Base-by-base conservation (phyloP, 345 rosid genomes). In the Geranium rotundifolium region DNA sequence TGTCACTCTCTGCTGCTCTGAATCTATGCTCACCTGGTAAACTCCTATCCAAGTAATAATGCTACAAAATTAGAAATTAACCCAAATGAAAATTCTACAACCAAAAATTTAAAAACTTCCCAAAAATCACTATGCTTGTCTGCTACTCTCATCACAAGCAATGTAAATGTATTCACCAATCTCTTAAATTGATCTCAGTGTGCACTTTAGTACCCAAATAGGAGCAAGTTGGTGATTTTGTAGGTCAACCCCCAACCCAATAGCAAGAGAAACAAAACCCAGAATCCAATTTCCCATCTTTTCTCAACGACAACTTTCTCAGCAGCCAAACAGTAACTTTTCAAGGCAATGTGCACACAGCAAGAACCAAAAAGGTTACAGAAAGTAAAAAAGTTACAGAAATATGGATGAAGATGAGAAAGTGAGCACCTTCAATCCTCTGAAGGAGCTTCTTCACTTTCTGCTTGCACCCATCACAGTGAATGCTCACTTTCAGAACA, bases 371-470 rank as follows among this genome's bases (percentile, higher is more conserved):
- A 52, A 52, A 4, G 1, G 17, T 17, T 23, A 9, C 27, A 23
- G 17, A 13, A 4, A 13, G 56, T 6, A 14, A 52, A 23, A 23
- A 1, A 9, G 4, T 7, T 46, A 60, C 1, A 54, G 15, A 2
- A 56, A 31, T 17, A 39, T 46, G 0, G 12, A 5, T 14, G 13
- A 6, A 0, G 29, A 23, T 7, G 14, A 5, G 15, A 62, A 63
- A 70, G 61, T 23, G 20, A 58, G 69, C 62, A 89, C 96, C 96
- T 83, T 86, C 96, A 75, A 83, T 86, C 65, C 84, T 86, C 73
- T 83, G 96, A 58, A 89, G 87, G 39, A 84, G 77, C 73, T 89
- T 89, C 84, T 84, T 89, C 67, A 89, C 96, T 73, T 84, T 84
- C 67, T 81, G 82, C 79, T 79, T 86, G 76, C 96, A 89, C 17